Evolutionary conservation across 164 flowering plant genomes (phyloP), one percentile per base, ranked within the genome.

Genomic region (Platanus orientalis): DNA sequence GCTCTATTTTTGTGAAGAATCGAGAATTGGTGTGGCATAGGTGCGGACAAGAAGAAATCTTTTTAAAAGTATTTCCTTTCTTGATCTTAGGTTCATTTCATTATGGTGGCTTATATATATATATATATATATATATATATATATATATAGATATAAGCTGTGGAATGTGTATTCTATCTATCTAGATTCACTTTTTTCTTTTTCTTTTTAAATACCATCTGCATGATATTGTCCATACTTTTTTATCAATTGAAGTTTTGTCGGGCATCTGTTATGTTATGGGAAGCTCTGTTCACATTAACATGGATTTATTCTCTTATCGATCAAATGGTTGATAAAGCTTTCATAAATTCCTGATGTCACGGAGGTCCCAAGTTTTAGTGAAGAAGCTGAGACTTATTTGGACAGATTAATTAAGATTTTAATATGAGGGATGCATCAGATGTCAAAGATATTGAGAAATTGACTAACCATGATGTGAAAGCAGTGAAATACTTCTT

Each of bases 401-500:
- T 67, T 94, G 75, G 78, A 78, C 64, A 78, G 75, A 7, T 16
- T 94, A 50, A 67, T 84, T 65, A 82, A 62, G 80, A 73, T 62
- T 91, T 94, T 65, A 66, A 77, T 58, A 57, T 71, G 59, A 60
- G 60, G 67, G 99, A 94, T 80, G 97, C 99, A 0, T 54, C 71
- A 79, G 90, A 91, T 65, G 83, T 94, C 25, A 91, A 88, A 62
- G 78, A 78, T 2, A 91, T 94, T 60, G 97, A 94, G 84, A 87
- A 57, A 73, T 82, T 85, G 62, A 94, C 99, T 3, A 91, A 94
- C 66, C 97, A 94, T 78, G 99, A 91, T 72, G 99, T 89, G 10
- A 94, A 94, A 76, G 99, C 99, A n/a, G 91, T 95, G 40, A 97
- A 91, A 55, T 95, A 95, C 75, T 95, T 88, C 75, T 75, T 92